A percentile compares a stretch with the other conserved stretches of the same genome.
Evolutionary conservation across 2,329 filamentous ascomycete species (phyloP).

Genomic region (Blastomyces silverae): DNA sequence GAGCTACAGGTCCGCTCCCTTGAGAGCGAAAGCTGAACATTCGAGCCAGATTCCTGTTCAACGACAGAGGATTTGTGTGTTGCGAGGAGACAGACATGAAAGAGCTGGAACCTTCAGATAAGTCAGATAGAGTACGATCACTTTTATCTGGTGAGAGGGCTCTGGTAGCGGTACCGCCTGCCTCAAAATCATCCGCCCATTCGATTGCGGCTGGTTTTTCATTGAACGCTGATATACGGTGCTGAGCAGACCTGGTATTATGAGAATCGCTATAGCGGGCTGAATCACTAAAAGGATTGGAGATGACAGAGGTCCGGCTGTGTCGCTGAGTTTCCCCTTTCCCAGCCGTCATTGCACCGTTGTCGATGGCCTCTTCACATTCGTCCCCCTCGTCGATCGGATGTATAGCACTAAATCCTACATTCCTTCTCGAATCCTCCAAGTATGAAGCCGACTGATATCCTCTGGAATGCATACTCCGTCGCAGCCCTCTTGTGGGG

Average conservation of each 20-base stretch:
- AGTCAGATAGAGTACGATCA: constrained; percentile 51
- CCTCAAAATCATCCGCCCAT: constrained; percentile 18
- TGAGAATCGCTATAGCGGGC: constrained; percentile 25
- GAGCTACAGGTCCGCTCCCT: not conserved
- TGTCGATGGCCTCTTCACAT: constrained; percentile 40
- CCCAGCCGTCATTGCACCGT: constrained; percentile 17
- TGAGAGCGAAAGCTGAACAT: constrained; percentile 14
- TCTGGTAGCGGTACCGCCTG: constrained; percentile 25
- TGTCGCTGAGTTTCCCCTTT: constrained; percentile 17
- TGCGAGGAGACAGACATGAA: constrained; percentile 18
- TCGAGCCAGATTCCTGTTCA: constrained; percentile 14
- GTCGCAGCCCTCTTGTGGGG: constrained; percentile 36
- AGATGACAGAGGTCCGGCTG: constrained; percentile 17
- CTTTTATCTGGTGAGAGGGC: constrained; percentile 46
- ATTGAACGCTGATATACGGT: constrained; percentile 6
- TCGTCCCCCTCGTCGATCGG: constrained; percentile 59
- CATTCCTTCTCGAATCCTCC: constrained; percentile 45
- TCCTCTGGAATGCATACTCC: constrained; percentile 34
- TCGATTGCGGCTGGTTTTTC: constrained; percentile 13
- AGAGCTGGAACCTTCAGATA: constrained; percentile 46
- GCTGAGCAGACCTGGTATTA: not conserved
- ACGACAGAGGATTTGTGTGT: constrained; percentile 15
- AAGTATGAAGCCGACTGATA: constrained; percentile 42
- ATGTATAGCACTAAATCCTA: constrained; percentile 52
- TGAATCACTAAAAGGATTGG: constrained; percentile 29